A percentile compares a stretch with the other conserved stretches of the same genome.
Conservation (phyloP, 345 rosid genomes). For the Brassica rapa region DNA sequence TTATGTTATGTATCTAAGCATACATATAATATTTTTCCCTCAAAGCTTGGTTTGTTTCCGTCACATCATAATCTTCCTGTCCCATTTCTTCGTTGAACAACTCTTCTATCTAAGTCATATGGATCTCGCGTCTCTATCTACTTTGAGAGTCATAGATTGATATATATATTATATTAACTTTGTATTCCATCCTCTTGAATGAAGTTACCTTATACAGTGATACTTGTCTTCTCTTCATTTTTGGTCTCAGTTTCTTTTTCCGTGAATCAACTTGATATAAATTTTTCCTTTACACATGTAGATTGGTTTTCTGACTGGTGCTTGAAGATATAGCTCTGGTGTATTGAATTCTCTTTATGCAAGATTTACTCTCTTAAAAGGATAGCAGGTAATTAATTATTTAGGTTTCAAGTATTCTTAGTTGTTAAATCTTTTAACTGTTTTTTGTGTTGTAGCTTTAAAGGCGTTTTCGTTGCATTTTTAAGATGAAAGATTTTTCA, state of each 20-base stretch:
- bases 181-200: neutral
- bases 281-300: neutral
- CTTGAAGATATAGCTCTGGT: constrained; percentile 35
- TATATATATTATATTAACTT: neutral
- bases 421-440: neutral
- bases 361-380: constrained; percentile 37
- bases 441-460: constrained; percentile 6
- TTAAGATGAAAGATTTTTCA: neutral
- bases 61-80: constrained; percentile 29
- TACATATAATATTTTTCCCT: neutral
- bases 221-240: neutral
- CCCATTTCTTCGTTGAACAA: constrained; percentile 39
- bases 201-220: neutral
- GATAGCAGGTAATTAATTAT: constrained; percentile 48
- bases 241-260: constrained; percentile 10
- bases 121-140: constrained; percentile 30
- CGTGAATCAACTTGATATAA: neutral
- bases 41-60: constrained; percentile 24
- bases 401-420: neutral
- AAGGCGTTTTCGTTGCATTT: neutral
- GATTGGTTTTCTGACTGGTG: constrained; percentile 9
- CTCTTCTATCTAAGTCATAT: constrained; percentile 30
- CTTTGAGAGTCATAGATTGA: neutral
- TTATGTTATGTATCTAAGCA: constrained; percentile 8
- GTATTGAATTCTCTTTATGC: constrained; percentile 33